Percentiles rank a stretch among this genome's conserved stretches.
phyloP scores from a whole-genome alignment of 1,139 yeast species.

The Suhomyces bolitotheri region DNA sequence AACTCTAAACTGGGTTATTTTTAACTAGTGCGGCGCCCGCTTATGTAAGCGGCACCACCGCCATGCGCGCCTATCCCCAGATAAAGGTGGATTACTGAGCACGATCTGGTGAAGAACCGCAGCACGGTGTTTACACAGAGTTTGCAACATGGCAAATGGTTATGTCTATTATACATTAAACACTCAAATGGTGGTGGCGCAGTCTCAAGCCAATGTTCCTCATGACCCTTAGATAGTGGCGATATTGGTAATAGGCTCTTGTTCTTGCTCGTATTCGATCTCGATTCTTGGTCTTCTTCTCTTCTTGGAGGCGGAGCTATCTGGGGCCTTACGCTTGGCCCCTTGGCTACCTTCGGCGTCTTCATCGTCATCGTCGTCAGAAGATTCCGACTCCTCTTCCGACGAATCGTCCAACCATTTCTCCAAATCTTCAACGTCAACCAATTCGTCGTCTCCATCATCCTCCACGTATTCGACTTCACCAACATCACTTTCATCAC shows the following conservation, averaged over 20 bases:
- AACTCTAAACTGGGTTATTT: no score
- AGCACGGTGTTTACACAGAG: not conserved
- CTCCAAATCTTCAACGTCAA: slow-evolving; percentile 88
- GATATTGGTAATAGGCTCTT: slow-evolving; percentile 39
- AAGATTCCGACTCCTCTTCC: slow-evolving; percentile 20
- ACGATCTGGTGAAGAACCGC: not conserved
- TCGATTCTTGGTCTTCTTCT: slow-evolving; percentile 78
- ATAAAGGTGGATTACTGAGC: no score
- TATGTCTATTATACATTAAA: no score
- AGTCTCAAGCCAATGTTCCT: no score
- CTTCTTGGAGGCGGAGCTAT: slow-evolving; percentile 39
- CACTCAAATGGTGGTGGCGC: no score
- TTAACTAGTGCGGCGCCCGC: no score
- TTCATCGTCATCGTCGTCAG: slow-evolving; percentile 25
- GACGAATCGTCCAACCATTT: slow-evolving; percentile 79
- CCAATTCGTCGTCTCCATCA: slow-evolving; percentile 83
- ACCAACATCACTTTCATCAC: slow-evolving; percentile 68
- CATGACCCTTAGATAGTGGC: slow-evolving; percentile 22
- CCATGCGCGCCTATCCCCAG: no score
- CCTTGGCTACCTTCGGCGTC: slow-evolving; percentile 19
- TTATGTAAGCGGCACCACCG: no score
- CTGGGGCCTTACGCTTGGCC: slow-evolving; percentile 42
- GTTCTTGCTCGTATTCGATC: slow-evolving; percentile 80
- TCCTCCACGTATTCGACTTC: slow-evolving; percentile 86
- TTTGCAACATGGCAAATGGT: not conserved